Conservation (phyloP, 192 early-diverging fungal genomes). For the Backusella macrospora region DNA sequence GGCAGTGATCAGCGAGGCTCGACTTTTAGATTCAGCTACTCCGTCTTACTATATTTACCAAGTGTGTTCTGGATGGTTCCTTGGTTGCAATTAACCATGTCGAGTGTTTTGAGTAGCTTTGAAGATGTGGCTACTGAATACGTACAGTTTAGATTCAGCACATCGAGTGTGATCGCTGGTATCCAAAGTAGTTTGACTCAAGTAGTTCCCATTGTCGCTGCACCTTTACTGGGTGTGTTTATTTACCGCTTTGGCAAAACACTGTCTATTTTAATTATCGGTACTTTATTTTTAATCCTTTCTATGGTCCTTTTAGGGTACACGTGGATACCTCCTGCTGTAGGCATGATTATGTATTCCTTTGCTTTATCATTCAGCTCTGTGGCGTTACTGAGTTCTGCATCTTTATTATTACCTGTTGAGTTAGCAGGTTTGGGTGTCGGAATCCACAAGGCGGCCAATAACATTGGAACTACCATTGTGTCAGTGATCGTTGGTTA, state of each 20-base stretch:
- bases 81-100: slow-evolving; percentile 33
- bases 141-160: slow-evolving; percentile 31
- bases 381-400: slow-evolving; percentile 54
- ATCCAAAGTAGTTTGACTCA: slow-evolving; percentile 53
- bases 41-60: slow-evolving; percentile 24
- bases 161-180: slow-evolving; percentile 28
- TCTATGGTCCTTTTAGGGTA: slow-evolving; percentile 49
- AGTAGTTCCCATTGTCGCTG: slow-evolving; percentile 57
- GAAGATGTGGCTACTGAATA: slow-evolving; percentile 35
- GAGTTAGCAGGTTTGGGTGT: slow-evolving; percentile 55
- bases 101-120: slow-evolving; percentile 39
- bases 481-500: slow-evolving; percentile 60
- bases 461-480: slow-evolving; percentile 63
- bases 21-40: slow-evolving; percentile 1
- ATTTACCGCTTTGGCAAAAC: slow-evolving; percentile 60
- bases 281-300: slow-evolving; percentile 22
- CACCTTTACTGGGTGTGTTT: slow-evolving; percentile 50
- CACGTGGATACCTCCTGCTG: slow-evolving; percentile 49
- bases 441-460: slow-evolving; percentile 63
- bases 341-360: slow-evolving; percentile 59
- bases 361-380: slow-evolving; percentile 58
- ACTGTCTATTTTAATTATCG: slow-evolving; percentile 40
- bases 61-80: slow-evolving; percentile 34
- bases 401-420: slow-evolving; percentile 53
- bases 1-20: not conserved